These are phyloP conservation scores for Phytopythium vexans DNA, from an alignment of 352 stramenopile genomes.

Conservation along the genomic window DNA sequence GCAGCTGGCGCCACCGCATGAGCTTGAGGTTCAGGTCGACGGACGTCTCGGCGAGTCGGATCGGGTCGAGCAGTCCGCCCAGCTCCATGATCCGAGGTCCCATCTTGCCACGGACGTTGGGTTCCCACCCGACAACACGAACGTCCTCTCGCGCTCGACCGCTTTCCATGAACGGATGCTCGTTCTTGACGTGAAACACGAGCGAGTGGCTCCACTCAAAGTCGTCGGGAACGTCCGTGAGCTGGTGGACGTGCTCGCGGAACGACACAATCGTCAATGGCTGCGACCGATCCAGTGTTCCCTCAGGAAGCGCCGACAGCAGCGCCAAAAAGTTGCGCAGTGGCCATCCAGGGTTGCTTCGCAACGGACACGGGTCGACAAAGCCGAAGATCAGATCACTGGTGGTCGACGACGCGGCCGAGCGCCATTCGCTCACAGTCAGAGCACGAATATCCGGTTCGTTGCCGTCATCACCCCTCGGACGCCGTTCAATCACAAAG, in stretches of 20 bases:
- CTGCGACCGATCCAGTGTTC: constrained; percentile 23
- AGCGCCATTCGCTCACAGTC: constrained; percentile 28
- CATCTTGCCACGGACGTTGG: constrained; percentile 67
- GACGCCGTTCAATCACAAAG: constrained; percentile 59
- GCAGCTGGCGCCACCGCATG: constrained; percentile 98
- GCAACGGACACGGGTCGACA: constrained; percentile 81
- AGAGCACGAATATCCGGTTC: constrained; percentile 23
- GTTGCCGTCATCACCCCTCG: background rate
- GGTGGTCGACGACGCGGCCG: background rate
- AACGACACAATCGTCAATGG: constrained; percentile 62
- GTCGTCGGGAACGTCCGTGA: constrained; percentile 25
- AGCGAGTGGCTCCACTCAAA: constrained; percentile 56
- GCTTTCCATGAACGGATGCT: constrained; percentile 28
- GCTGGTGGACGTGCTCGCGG: constrained; percentile 67
- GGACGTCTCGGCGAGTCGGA: constrained; percentile 92
- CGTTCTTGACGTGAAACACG: constrained; percentile 50
- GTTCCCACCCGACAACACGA: constrained; percentile 67
- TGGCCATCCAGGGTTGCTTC: constrained; percentile 81
- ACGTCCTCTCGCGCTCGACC: constrained; percentile 24
- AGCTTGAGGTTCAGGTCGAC: constrained; percentile 99
- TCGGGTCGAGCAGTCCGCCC: constrained; percentile 65
- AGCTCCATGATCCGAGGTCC: constrained; percentile 77
- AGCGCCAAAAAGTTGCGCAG: constrained; percentile 85
- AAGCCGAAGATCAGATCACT: constrained; percentile 77
- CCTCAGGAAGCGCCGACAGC: constrained; percentile 33